Percentiles rank a stretch among this genome's conserved stretches.
phyloP scores from a whole-genome alignment of 257 asterid genomes.

The Mentha longifolia region DNA sequence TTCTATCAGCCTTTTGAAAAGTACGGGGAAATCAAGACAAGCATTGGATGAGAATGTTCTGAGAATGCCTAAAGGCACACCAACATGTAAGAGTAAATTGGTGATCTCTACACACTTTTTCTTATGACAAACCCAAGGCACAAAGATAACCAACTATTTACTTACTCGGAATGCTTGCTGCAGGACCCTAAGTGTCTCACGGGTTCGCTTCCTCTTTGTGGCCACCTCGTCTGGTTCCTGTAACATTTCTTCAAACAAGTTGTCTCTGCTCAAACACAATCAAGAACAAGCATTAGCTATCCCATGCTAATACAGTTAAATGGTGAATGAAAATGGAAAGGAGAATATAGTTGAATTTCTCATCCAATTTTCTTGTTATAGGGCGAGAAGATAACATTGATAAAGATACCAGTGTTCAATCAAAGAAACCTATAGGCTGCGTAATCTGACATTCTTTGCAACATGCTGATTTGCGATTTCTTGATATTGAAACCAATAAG shows the following conservation, averaged over 20 bases:
- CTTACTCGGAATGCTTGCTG: conserved; percentile 96
- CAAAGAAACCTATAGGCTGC: too few relatives aligned
- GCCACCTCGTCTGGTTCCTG: conserved; percentile 98
- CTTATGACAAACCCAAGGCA: background rate
- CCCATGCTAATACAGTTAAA: too few relatives aligned
- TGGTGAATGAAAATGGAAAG: background rate
- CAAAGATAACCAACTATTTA: conserved; percentile 7
- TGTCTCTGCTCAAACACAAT: conserved; percentile 63
- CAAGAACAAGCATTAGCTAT: conserved; percentile 31
- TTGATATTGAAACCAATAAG: too few relatives aligned
- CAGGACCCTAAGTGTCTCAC: conserved; percentile 82
- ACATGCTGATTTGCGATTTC: too few relatives aligned
- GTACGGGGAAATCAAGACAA: too few relatives aligned
- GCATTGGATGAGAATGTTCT: background rate
- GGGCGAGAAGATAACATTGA: too few relatives aligned
- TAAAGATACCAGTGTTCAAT: too few relatives aligned
- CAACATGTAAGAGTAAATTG: conserved; percentile 7
- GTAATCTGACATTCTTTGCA: too few relatives aligned
- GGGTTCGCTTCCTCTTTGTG: conserved; percentile 83
- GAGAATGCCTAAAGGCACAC: too few relatives aligned
- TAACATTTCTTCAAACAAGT: conserved; percentile 88
- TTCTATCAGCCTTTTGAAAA: too few relatives aligned
- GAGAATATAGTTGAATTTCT: background rate
- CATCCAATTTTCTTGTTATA: too few relatives aligned
- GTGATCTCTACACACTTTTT: background rate